Evolutionary conservation across 1,284 basidiomycete species (phyloP).

Genomic region (Schizopora paradoxa): DNA sequence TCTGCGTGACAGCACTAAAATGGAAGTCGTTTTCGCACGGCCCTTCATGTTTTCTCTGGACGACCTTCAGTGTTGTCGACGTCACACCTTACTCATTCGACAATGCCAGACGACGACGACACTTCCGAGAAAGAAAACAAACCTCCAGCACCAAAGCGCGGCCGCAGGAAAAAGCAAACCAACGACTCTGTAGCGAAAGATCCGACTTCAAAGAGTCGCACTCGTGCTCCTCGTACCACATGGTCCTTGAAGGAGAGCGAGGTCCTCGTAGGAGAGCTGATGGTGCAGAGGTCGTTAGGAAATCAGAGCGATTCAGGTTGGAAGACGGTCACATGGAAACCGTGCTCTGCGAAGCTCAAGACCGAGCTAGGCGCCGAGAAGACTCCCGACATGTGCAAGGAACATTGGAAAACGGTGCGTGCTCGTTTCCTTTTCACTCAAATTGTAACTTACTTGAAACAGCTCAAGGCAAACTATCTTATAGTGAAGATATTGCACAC

Average conservation of each 20-base stretch:
- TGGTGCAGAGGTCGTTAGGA: background rate
- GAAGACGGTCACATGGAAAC: background rate
- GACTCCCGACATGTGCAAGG: background rate
- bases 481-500: constrained; percentile 22
- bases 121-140: too few relatives aligned
- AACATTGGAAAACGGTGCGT: background rate
- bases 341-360: background rate
- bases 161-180: too few relatives aligned
- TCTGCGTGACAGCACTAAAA: too few relatives aligned
- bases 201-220: background rate
- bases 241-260: background rate
- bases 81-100: too few relatives aligned
- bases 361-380: background rate
- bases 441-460: background rate
- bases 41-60: too few relatives aligned
- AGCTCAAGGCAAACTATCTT: constrained; percentile 29
- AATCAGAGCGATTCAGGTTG: constrained; percentile 1
- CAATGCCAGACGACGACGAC: too few relatives aligned
- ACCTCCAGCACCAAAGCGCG: too few relatives aligned
- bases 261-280: background rate
- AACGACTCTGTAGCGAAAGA: too few relatives aligned
- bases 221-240: background rate
- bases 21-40: too few relatives aligned
- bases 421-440: background rate
- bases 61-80: too few relatives aligned